Base-by-base conservation (phyloP, 1,284 basidiomycete species). In the Ceratobasidium sp. region DNA sequence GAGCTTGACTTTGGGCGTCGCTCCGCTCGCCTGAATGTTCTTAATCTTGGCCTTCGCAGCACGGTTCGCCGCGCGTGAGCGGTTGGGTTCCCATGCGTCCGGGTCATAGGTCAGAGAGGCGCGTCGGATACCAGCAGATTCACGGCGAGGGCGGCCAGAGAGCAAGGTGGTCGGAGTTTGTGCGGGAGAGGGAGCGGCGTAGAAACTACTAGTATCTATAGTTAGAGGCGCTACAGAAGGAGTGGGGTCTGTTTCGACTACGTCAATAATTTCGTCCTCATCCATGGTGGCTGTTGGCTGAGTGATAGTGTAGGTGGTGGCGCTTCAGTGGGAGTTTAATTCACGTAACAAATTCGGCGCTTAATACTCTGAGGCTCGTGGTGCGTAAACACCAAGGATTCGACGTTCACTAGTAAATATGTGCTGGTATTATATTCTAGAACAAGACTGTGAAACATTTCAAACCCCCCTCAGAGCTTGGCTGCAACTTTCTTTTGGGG, bases 1-100 rank as follows among this genome's bases (percentile, higher is more conserved):
- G 67, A 94, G 87, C 81, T 94, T 94, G 57, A 95, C 86, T 79
- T 93, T 94, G 1, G 92, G 73, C 14, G 91, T 75, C 88, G 88
- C 0, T 1, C 66, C 66, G 30, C n/a, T 69, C 52, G 66, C 66
- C 43, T 69, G 66, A 0, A 69, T 44, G 21, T 55, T 69, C 54
- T 69, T 69, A 83, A 81, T 67, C 59, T 75, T 72, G 9, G 72
- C 55, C 41, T 80, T 78, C 18, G 78, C 77, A n/a, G 66, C 66
- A 57, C 66, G 66, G 28, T 69, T 69, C 21, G 66, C 66, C 3
- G 66, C 66, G 18, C 66, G 66, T 57, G 66, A 55, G 13, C 66
- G 66, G 13, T 69, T 69, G 44, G 66, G 66, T 41, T 69, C 66
- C 66, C 66, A 69, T 13, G 66, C 66, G 43, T 69, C 66, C 28